Evolutionary conservation across 2,329 filamentous ascomycete species (phyloP), one percentile per base, ranked within the genome.

Genomic region (Chaetomium sp.): DNA sequence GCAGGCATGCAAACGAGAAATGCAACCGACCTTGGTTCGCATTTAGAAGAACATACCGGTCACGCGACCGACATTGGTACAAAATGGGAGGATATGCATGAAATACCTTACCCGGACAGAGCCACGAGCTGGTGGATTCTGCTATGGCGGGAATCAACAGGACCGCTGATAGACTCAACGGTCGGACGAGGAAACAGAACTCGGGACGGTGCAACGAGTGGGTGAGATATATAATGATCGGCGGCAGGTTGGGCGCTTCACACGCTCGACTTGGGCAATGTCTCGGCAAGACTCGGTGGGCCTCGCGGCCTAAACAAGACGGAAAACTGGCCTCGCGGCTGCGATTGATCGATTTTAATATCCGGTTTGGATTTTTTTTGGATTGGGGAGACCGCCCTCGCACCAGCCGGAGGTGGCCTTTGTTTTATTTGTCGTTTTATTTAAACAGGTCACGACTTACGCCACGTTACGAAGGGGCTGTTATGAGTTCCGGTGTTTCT

Each of bases 251-350:
- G 7, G 45, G 23, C 23, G 33, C 16, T 13, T 23, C 6, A 21
- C 31, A 9, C 50, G 31, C 13, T 55, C 45, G 31, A 33, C 53
- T 23, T 49, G 45, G 54, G 62, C 35, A 66, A 63, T 42, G 57
- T 62, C 35, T 59, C 47, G 31, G 54, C 49, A 69, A 70, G 67
- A 70, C 47, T 16, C 63, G 63, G 68, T 66, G 66, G 66, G 73
- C 74, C 73, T 74, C 73, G 64, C 72, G 73, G 72, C 72, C 69
- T 69, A 65, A 71, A 70, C 66, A 75, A 72, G 69, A 73, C 68
- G 66, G 71, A 65, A 65, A 65, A 62, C 66, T 67, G 60, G 73
- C 72, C 73, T 74, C 73, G 68, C 73, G 73, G 73, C 73, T 42
- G 25, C 6, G 21, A 16, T 57, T 45, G 35, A 29, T 25, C 19